These are phyloP conservation scores for Kokia cookei DNA, from an alignment of 441 rosid species.

Conservation along the genomic window DNA sequence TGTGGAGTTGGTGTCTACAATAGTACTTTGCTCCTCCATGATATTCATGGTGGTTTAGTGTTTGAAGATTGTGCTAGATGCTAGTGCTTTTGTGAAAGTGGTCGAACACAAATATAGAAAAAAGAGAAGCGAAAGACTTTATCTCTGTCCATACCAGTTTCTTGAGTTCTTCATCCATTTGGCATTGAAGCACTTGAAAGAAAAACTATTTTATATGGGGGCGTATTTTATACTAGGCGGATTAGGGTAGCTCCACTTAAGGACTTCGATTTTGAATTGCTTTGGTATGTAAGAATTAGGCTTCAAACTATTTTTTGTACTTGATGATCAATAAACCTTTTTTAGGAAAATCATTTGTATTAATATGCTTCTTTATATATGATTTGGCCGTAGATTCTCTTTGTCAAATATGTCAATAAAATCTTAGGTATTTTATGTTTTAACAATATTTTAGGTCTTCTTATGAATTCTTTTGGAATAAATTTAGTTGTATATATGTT, in stretches of 20 bases:
- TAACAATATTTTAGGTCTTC: not conserved
- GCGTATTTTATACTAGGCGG: not conserved
- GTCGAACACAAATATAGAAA: not conserved
- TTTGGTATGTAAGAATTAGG: not conserved
- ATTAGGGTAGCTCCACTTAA: not conserved
- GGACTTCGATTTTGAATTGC: not conserved
- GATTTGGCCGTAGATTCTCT: not conserved
- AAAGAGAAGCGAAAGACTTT: not conserved
- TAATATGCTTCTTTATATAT: not conserved
- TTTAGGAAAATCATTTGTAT: not conserved
- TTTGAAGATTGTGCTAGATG: not conserved
- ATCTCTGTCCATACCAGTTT: not conserved
- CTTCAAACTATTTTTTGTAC: not conserved
- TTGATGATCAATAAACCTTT: not conserved
- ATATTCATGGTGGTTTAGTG: not conserved
- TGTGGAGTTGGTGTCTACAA: not conserved
- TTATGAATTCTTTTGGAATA: not conserved
- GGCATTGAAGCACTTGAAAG: not conserved
- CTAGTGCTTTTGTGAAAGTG: not conserved
- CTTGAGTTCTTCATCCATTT: not conserved
- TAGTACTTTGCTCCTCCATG: not conserved
- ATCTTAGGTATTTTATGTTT: not conserved
- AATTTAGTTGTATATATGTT: not conserved
- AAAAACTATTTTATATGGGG: not conserved
- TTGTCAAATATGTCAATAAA: not conserved